Evolutionary conservation across 2,329 filamentous ascomycete genomes (phyloP), one percentile per base, ranked within the genome.

Genomic region (Alternaria angustiovoidea): DNA sequence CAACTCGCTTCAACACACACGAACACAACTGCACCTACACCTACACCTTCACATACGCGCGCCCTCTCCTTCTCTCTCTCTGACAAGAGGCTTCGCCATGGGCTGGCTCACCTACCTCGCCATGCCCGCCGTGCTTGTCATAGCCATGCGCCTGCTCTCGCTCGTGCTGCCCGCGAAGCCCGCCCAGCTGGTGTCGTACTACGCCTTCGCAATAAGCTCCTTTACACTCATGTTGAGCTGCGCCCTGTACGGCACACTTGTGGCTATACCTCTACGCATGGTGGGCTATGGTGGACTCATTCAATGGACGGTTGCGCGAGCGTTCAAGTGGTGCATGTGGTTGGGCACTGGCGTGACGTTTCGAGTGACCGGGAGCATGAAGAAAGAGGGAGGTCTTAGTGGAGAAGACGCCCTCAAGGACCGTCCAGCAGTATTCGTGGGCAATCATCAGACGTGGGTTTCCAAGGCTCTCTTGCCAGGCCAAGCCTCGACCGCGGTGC

Each of bases 361-460:
- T 76, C 80, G 85, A 63, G 81, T 97, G 51, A 85, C 90, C 44
- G 74, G 74, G 24, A 73, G 70, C 30, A 70, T 72, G 43, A 73
- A 69, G 68, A 63, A 68, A 30, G 72, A 73, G 44, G 72, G 70
- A 2, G 73, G 74, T 12, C 36, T 73, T 26, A 70, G 67, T 7
- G 76, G 75, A 14, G 71, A 74, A 51, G 77, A 78, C 48, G 75
- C 74, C 30, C 61, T 77, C 59, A 53, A 59, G 46, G 72, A 65
- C 9, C 84, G 94, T 52, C 95, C 95, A 1, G 94, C 92, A 58
- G 91, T 99, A 58, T 94, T 99, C 74, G 85, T 99, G 69, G 91
- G 91, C 41, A 98, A 98, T 81, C 95, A 99, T 82, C 95, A 99
- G 85, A 93, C 91, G 76, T 81, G 64, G 71, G 78, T 78, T 54